A percentile compares a stretch with the other conserved stretches of the same genome.
Evolutionary conservation across 2,329 filamentous ascomycete genomes (phyloP).

Genomic region (Huntiella decipiens): DNA sequence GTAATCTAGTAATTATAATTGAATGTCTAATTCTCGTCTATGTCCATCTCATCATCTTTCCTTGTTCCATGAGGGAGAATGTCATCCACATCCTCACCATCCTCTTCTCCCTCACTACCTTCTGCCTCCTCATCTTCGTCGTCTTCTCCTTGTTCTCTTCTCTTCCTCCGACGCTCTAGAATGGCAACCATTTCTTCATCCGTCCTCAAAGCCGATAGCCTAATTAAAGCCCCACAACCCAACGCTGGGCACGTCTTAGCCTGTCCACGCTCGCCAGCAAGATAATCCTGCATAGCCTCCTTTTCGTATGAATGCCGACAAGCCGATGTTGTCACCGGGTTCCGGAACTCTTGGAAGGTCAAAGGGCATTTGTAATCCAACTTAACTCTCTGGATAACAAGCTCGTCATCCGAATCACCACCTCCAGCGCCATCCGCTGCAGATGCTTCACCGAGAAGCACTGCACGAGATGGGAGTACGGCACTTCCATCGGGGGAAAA

Average conservation of each 20-base stretch:
- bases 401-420: slow-evolving; percentile 45
- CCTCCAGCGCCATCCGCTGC: slow-evolving; percentile 28
- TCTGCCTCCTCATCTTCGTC: slow-evolving; percentile 4
- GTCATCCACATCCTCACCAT: slow-evolving; percentile 4
- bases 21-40: not conserved
- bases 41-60: not conserved
- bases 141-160: slow-evolving; percentile 1
- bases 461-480: slow-evolving; percentile 14
- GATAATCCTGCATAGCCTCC: slow-evolving; percentile 35
- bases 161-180: slow-evolving; percentile 3
- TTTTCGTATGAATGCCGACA: slow-evolving; percentile 61
- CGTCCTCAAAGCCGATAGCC: not conserved
- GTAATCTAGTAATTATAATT: not conserved
- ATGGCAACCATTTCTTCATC: slow-evolving; percentile 6
- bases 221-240: slow-evolving; percentile 24
- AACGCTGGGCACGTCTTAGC: not conserved
- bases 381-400: slow-evolving; percentile 44
- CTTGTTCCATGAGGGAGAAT: slow-evolving; percentile 1
- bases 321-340: slow-evolving; percentile 46
- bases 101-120: slow-evolving; percentile 5
- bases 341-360: slow-evolving; percentile 41
- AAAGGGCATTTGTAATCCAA: slow-evolving; percentile 52
- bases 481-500: slow-evolving; percentile 29
- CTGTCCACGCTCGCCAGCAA: slow-evolving; percentile 34
- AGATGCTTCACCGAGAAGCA: slow-evolving; percentile 17